Evolutionary conservation across 2,329 filamentous ascomycete species (phyloP).

Genomic region (Xylariomycetidae sp.): DNA sequence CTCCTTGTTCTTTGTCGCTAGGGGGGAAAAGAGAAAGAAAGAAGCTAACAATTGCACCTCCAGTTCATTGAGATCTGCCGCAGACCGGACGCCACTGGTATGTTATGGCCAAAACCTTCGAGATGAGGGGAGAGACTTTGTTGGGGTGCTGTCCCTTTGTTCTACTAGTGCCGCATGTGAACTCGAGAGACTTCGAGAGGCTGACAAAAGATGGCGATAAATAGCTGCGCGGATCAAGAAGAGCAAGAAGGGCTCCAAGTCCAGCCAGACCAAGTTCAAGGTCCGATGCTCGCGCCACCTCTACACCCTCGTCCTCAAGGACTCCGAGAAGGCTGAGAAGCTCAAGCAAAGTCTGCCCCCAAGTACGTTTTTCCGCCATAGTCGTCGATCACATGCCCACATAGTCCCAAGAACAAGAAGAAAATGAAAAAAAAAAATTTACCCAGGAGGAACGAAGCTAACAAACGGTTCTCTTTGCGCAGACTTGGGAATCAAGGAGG

Average conservation of each 20-base stretch:
- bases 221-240: constrained; percentile 91
- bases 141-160: too few relatives aligned
- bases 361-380: constrained; percentile 67
- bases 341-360: constrained; percentile 98
- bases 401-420: too few relatives aligned
- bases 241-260: constrained; percentile 94
- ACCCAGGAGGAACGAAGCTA: constrained; percentile 7
- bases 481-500: constrained; percentile 51
- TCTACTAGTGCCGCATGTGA: too few relatives aligned
- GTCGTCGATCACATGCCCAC: too few relatives aligned
- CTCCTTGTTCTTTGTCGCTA: too few relatives aligned
- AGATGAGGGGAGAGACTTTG: not conserved
- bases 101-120: constrained; percentile 37
- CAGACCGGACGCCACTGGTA: constrained; percentile 99
- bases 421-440: too few relatives aligned
- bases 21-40: not conserved
- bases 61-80: constrained; percentile 99
- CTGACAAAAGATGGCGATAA: too few relatives aligned
- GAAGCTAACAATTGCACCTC: constrained; percentile 28
- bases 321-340: constrained; percentile 99
- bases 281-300: constrained; percentile 95
- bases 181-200: too few relatives aligned
- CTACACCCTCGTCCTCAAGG: constrained; percentile 98
- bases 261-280: constrained; percentile 99
- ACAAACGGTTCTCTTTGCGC: constrained; percentile 10